Conservation (phyloP, 768 basidiomycete species). For the Kwoniella shandongensis region DNA sequence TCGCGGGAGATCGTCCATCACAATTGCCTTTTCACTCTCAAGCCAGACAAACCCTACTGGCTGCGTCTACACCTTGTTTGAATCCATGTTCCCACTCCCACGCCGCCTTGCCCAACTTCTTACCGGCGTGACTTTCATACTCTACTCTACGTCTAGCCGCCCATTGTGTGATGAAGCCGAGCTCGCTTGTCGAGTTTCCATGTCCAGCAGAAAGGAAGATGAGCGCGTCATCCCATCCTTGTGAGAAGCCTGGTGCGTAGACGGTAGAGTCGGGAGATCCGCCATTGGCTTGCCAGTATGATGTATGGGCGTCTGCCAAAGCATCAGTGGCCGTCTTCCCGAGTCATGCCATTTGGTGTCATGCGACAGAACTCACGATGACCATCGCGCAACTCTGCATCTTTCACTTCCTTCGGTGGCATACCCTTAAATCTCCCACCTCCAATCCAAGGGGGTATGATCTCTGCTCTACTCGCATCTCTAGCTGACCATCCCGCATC, state of each 20-base stretch:
- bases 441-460: constrained; percentile 64
- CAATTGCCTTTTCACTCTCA: constrained; percentile 5
- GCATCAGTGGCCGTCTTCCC: not conserved
- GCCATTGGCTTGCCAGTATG: constrained; percentile 60
- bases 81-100: constrained; percentile 68
- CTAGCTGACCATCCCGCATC: constrained; percentile 75
- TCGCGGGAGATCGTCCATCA: not conserved
- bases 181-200: constrained; percentile 56
- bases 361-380: constrained; percentile 29
- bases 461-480: constrained; percentile 65
- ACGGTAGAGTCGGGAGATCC: constrained; percentile 68
- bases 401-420: constrained; percentile 48
- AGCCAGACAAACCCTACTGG: constrained; percentile 19
- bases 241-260: constrained; percentile 65
- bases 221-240: constrained; percentile 73
- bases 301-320: constrained; percentile 52
- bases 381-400: constrained; percentile 51
- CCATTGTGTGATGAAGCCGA: constrained; percentile 70
- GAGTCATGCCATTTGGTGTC: not conserved
- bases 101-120: constrained; percentile 53
- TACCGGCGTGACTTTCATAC: constrained; percentile 57
- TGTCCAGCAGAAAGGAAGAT: constrained; percentile 57
- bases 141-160: constrained; percentile 57
- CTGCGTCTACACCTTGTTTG: constrained; percentile 58
- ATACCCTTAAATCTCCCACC: constrained; percentile 38